Evolutionary conservation across 2,329 filamentous ascomycete species (phyloP).

Genomic region (Xylaria sp.): DNA sequence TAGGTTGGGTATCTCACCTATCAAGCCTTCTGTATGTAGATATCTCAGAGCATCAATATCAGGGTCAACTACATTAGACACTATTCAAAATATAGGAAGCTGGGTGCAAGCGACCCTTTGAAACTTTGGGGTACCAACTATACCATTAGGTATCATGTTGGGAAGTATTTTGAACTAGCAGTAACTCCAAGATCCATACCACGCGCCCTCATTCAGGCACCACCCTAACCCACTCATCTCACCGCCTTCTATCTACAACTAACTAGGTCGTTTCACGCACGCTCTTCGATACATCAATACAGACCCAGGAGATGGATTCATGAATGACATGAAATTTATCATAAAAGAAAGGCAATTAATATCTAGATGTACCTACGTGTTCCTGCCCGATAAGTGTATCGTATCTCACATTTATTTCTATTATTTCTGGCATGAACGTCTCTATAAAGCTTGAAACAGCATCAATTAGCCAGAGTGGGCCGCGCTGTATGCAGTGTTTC

Average conservation of each 20-base stretch:
- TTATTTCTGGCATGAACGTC: slow-evolving; percentile 20
- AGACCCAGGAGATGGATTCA: background rate
- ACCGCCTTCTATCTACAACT: slow-evolving; percentile 25
- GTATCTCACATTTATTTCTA: background rate
- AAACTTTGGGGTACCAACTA: background rate
- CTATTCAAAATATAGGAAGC: slow-evolving; percentile 10
- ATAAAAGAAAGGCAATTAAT: slow-evolving; percentile 6
- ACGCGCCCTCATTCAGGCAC: background rate
- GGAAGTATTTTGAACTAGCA: background rate
- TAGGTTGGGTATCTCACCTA: too few relatives aligned
- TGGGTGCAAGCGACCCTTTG: background rate
- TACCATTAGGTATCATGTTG: background rate
- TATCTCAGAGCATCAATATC: background rate
- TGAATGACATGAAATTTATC: background rate
- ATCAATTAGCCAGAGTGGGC: slow-evolving; percentile 37
- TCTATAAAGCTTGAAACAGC: slow-evolving; percentile 26
- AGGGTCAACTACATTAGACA: slow-evolving; percentile 1
- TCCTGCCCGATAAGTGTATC: background rate
- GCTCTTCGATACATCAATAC: background rate
- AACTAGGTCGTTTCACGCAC: too few relatives aligned
- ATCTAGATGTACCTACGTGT: background rate
- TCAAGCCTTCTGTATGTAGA: too few relatives aligned
- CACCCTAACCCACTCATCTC: slow-evolving; percentile 4
- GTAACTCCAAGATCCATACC: background rate
- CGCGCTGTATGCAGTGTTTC: slow-evolving; percentile 25